A percentile compares a stretch with the other conserved stretches of the same genome.
Evolutionary conservation across 2,329 filamentous ascomycete genomes (phyloP).

Genomic region (Bipolaris bicolor): DNA sequence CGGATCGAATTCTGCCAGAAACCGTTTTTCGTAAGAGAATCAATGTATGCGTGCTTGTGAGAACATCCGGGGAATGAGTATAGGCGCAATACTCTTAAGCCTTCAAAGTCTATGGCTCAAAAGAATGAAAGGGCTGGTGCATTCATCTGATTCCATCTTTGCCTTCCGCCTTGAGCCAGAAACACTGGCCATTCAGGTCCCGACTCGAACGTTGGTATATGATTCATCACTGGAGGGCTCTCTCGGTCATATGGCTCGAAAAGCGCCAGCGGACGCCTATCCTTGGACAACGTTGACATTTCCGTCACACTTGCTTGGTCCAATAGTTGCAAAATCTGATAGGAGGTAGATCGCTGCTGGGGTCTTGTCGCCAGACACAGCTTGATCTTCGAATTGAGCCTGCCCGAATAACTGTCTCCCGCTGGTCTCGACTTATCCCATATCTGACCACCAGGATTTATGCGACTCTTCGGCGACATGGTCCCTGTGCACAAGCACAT

Average conservation of each 20-base stretch:
- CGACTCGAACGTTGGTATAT: not conserved
- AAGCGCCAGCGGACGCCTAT: constrained; percentile 2
- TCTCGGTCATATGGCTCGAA: not conserved
- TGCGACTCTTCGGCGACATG: constrained; percentile 8
- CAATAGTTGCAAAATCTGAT: constrained; percentile 2
- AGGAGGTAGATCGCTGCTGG: constrained; percentile 1
- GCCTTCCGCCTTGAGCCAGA: not conserved
- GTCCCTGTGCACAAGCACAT: constrained; percentile 20
- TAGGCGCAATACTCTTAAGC: not conserved
- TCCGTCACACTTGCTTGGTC: constrained; percentile 3
- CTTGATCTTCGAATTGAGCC: constrained; percentile 11
- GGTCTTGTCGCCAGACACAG: constrained; percentile 7
- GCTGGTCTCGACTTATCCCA: constrained; percentile 15
- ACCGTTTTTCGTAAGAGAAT: not conserved
- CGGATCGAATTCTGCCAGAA: no score
- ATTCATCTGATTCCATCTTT: not conserved
- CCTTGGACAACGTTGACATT: constrained; percentile 3
- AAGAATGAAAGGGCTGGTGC: no score
- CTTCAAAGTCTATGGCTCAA: not conserved
- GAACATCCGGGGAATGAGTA: not conserved
- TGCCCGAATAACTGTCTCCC: constrained; percentile 13
- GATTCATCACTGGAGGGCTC: constrained; percentile 7
- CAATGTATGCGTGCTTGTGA: not conserved
- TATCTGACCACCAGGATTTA: constrained; percentile 1
- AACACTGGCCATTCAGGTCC: not conserved